phyloP scores from a whole-genome alignment of 306 rosid genomes.

The Malus sieversii region DNA sequence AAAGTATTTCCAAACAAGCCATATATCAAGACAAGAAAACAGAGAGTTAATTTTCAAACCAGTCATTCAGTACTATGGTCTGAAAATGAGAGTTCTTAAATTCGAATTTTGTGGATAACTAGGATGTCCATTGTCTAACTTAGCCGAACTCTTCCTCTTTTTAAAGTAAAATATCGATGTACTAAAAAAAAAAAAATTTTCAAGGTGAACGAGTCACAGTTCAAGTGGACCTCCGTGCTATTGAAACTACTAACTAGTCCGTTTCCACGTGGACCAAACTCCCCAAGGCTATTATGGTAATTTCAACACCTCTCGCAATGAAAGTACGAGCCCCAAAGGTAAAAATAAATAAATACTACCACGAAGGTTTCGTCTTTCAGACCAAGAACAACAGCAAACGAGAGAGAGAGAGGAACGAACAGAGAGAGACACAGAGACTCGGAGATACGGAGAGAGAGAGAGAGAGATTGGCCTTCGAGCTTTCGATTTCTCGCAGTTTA shows the following conservation, averaged over 20 bases:
- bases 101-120: rapidly evolving
- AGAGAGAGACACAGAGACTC: conserved; percentile 3
- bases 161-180: no score
- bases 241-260: not conserved
- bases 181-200: no score
- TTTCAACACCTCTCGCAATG: not conserved
- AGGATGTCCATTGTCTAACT: rapidly evolving
- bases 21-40: no score
- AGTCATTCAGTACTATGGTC: no score
- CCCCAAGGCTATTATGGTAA: conserved; percentile 1
- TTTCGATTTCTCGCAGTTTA: conserved; percentile 13
- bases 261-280: not conserved
- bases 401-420: conserved; percentile 13
- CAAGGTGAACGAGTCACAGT: not conserved
- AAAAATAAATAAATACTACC: not conserved
- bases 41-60: no score
- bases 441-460: conserved; percentile 5
- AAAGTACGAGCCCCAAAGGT: conserved; percentile 13
- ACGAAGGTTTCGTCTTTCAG: conserved; percentile 47
- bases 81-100: no score
- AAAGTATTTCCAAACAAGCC: no score
- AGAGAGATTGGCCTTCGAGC: conserved; percentile 15
- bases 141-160: no score
- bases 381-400: conserved; percentile 52
- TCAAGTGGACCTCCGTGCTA: not conserved